phyloP scores from a whole-genome alignment of 1,139 yeast genomes.

The Kodamaea fungicola region DNA sequence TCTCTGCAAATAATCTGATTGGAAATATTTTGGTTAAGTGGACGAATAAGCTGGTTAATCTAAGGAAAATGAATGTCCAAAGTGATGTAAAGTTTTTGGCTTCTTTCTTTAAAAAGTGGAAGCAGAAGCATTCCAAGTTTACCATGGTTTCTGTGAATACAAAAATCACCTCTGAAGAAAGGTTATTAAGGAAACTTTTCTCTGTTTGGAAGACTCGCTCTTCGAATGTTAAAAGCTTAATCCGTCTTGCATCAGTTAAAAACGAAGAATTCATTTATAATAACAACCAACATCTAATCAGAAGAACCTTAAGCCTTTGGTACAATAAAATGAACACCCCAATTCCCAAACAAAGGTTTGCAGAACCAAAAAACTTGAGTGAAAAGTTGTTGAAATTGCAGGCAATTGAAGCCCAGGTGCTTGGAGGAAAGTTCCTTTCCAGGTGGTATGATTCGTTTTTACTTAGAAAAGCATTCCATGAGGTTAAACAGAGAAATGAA shows the following conservation, averaged over 20 bases:
- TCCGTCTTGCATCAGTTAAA: background rate
- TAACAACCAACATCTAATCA: background rate
- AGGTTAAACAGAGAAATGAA: slow-evolving; percentile 10
- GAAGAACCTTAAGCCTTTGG: slow-evolving; percentile 8
- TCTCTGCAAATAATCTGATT: slow-evolving; percentile 5
- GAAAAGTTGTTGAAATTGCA: slow-evolving; percentile 10
- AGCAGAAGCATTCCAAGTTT: background rate
- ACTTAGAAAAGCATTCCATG: slow-evolving; percentile 6
- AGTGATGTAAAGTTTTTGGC: background rate
- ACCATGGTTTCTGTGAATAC: background rate
- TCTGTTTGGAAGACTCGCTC: background rate
- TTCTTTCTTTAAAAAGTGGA: slow-evolving; percentile 2
- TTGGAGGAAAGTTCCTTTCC: slow-evolving; percentile 10
- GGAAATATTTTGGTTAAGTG: slow-evolving; percentile 3
- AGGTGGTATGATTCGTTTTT: slow-evolving; percentile 14
- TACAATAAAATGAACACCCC: slow-evolving; percentile 9
- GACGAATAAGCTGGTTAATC: background rate
- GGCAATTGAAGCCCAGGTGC: slow-evolving; percentile 3
- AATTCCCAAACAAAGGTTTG: background rate
- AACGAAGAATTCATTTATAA: background rate
- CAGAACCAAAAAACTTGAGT: slow-evolving; percentile 9
- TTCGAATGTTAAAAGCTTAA: background rate
- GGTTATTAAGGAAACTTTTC: background rate
- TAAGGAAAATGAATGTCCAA: background rate
- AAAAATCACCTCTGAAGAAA: background rate